Conservation (phyloP, 257 asterid species). For the Solanum clarkiae region DNA sequence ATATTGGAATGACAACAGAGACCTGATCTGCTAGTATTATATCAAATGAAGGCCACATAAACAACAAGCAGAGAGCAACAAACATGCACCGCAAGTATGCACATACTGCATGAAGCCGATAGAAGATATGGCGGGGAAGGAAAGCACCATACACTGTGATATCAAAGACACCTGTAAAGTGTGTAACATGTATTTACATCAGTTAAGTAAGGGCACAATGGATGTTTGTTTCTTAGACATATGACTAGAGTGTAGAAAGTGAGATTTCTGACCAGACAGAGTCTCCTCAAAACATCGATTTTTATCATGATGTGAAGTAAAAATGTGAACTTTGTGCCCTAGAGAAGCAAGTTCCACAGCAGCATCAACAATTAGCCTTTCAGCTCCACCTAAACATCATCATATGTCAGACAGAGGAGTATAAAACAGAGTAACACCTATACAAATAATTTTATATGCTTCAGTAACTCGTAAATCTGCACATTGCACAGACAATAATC, state of each 20-base stretch:
- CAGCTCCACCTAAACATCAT: constrained; percentile 78
- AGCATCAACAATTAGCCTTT: constrained; percentile 87
- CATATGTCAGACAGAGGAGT: background rate
- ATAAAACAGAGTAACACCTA: background rate
- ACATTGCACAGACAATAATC: background rate
- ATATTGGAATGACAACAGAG: constrained; percentile 64
- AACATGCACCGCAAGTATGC: constrained; percentile 84
- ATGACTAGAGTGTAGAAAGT: background rate
- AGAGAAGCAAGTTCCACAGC: constrained; percentile 76
- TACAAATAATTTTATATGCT: background rate
- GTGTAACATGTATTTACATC: background rate
- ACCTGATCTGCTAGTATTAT: constrained; percentile 76
- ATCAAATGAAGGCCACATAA: constrained; percentile 66
- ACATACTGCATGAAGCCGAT: constrained; percentile 76
- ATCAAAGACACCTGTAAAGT: constrained; percentile 52
- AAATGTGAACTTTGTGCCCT: constrained; percentile 75
- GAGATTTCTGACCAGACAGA: constrained; percentile 39
- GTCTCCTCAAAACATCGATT: constrained; percentile 92
- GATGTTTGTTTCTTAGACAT: background rate
- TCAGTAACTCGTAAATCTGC: background rate
- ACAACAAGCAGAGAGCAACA: constrained; percentile 65
- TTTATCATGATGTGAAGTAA: constrained; percentile 89
- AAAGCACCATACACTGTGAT: constrained; percentile 76
- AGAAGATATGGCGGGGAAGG: constrained; percentile 75
- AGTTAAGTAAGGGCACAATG: background rate